Percentiles rank a stretch among this genome's conserved stretches.
phyloP scores from a whole-genome alignment of 106 monocot genomes.

The Dendrobium nobile region DNA sequence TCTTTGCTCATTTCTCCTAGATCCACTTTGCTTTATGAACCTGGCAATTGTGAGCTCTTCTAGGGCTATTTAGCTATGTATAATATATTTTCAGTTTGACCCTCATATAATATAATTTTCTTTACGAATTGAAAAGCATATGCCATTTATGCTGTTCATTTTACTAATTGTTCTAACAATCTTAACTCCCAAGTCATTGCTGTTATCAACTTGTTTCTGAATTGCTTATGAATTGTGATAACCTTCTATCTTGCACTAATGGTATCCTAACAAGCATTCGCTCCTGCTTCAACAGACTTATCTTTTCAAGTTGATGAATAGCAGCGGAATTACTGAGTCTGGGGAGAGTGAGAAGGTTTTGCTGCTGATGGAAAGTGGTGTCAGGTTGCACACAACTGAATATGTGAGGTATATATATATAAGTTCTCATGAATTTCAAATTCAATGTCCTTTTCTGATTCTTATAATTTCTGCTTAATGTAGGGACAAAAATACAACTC shows the following conservation, averaged over 20 bases:
- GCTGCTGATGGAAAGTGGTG: conserved; percentile 90
- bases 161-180: neutral
- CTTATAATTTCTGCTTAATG: conserved; percentile 10
- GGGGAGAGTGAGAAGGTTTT: conserved; percentile 98
- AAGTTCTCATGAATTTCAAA: neutral
- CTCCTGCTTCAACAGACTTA: conserved; percentile 56
- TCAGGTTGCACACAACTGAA: conserved; percentile 87
- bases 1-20: neutral
- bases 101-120: neutral
- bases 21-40: neutral
- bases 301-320: conserved; percentile 97
- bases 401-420: conserved; percentile 50
- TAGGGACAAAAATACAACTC: conserved; percentile 93
- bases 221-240: neutral
- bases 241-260: neutral
- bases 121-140: neutral
- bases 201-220: neutral
- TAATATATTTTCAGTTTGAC: neutral
- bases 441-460: neutral
- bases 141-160: neutral
- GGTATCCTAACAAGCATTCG: neutral
- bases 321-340: conserved; percentile 92
- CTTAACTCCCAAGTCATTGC: neutral
- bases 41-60: neutral
- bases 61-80: neutral